phyloP scores from a whole-genome alignment of 176 grass and related monocot species.

The Carex kokanica region DNA sequence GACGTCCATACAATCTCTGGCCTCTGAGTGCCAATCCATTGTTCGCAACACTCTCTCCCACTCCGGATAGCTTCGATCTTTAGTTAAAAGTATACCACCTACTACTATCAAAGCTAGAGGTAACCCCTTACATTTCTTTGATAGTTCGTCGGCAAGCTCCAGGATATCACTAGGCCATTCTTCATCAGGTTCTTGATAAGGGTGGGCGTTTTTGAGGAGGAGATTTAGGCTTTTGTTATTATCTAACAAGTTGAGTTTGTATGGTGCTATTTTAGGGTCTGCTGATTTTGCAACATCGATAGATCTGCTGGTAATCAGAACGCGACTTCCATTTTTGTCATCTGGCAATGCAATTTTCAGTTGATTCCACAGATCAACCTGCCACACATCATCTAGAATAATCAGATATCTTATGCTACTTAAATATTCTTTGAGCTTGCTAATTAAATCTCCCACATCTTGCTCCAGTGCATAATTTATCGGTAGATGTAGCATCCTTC shows the following conservation, averaged over 20 bases:
- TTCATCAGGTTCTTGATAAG: too few relatives aligned
- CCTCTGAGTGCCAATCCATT: neutral
- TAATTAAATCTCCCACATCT: neutral
- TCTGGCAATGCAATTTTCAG: neutral
- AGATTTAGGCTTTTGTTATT: too few relatives aligned
- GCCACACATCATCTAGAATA: neutral
- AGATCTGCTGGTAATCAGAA: neutral
- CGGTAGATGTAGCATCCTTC: too few relatives aligned
- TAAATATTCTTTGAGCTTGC: neutral
- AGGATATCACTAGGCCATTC: too few relatives aligned
- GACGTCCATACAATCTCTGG: conserved; percentile 20
- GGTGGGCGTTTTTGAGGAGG: too few relatives aligned
- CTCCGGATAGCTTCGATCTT: neutral
- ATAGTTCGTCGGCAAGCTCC: neutral
- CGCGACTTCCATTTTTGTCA: neutral
- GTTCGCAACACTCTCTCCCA: neutral
- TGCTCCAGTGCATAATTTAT: too few relatives aligned
- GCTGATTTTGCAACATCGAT: neutral
- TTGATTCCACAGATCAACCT: neutral
- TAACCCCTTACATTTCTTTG: neutral
- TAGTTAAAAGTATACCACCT: neutral
- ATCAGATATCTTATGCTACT: too few relatives aligned
- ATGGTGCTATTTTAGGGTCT: neutral
- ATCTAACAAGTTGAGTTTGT: too few relatives aligned
- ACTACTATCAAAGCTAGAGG: neutral